Percentiles rank a stretch among this genome's conserved stretches.
These are phyloP conservation scores for Spathaspora arborariae DNA, from an alignment of 805 yeast genomes.

Conservation along the genomic window DNA sequence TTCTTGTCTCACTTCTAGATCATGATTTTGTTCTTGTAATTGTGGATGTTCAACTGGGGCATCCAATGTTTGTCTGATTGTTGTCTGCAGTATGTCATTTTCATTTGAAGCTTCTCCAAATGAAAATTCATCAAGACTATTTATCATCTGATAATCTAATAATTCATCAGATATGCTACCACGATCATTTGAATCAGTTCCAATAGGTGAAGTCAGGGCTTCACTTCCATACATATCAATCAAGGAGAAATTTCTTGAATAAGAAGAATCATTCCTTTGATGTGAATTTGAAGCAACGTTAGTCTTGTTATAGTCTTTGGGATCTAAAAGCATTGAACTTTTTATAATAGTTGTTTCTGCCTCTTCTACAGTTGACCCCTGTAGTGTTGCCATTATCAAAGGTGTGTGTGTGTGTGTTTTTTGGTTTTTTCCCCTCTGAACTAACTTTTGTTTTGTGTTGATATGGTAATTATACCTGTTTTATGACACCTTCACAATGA, in stretches of 20 bases:
- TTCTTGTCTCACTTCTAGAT: constrained; percentile 1
- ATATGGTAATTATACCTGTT: too few species aligned
- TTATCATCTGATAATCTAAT: constrained; percentile 2
- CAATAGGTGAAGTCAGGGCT: background rate
- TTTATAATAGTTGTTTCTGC: background rate
- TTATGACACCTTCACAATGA: too few species aligned
- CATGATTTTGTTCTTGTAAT: background rate
- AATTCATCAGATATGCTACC: constrained; percentile 2
- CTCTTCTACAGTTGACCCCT: background rate
- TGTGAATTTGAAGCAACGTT: constrained; percentile 11
- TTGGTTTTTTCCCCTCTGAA: background rate
- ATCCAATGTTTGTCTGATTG: background rate
- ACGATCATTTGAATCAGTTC: background rate
- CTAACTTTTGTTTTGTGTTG: background rate
- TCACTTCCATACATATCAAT: constrained; percentile 29
- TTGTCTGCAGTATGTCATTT: background rate
- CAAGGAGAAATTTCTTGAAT: constrained; percentile 34
- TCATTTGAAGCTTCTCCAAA: constrained; percentile 2
- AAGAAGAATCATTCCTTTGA: constrained; percentile 26
- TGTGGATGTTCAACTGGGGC: background rate
- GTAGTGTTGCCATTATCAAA: background rate
- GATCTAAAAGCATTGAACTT: background rate
- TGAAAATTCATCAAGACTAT: constrained; percentile 7
- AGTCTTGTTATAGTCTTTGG: background rate
- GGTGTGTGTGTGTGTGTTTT: background rate